These are phyloP conservation scores for Wickerhamiella kurtzmanii DNA, from an alignment of 805 yeast species.

Conservation along the genomic window DNA sequence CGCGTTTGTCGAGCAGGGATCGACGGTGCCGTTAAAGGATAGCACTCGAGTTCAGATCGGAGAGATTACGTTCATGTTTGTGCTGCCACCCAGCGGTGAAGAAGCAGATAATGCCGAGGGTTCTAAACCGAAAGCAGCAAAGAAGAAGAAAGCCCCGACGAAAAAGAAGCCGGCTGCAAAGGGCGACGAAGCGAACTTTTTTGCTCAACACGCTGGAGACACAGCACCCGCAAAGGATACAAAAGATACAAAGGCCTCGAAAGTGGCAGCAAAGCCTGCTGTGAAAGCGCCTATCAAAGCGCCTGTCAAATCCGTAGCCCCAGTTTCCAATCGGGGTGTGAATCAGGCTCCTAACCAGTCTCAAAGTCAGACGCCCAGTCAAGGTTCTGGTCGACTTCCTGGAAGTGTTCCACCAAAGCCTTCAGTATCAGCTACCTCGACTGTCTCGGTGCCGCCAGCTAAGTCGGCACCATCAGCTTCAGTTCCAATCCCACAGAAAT, in stretches of 20 bases:
- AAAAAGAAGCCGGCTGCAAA: conserved; percentile 2
- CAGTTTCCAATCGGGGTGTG: no score
- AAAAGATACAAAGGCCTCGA: background rate
- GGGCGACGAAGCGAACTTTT: conserved; percentile 19
- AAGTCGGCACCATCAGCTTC: no score
- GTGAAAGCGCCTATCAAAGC: no score
- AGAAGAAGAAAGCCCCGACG: background rate
- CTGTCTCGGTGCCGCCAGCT: no score
- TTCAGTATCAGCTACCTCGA: no score
- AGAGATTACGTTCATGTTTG: conserved; percentile 76
- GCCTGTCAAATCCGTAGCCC: no score
- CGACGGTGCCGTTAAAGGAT: conserved; percentile 75
- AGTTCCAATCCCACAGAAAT: no score
- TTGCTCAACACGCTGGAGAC: conserved; percentile 15
- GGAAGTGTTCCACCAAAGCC: no score
- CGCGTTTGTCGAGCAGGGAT: conserved; percentile 74
- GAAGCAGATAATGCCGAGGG: conserved; percentile 6
- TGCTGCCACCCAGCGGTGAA: conserved; percentile 51
- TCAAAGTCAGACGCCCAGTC: no score
- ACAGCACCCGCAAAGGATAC: background rate
- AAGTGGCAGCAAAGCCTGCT: background rate
- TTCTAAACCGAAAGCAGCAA: conserved; percentile 1
- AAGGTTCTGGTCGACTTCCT: no score
- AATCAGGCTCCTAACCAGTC: no score
- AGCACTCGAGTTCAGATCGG: conserved; percentile 76